Base-by-base conservation (phyloP, 257 asterid genomes). In the Rubia yunnanensis region DNA sequence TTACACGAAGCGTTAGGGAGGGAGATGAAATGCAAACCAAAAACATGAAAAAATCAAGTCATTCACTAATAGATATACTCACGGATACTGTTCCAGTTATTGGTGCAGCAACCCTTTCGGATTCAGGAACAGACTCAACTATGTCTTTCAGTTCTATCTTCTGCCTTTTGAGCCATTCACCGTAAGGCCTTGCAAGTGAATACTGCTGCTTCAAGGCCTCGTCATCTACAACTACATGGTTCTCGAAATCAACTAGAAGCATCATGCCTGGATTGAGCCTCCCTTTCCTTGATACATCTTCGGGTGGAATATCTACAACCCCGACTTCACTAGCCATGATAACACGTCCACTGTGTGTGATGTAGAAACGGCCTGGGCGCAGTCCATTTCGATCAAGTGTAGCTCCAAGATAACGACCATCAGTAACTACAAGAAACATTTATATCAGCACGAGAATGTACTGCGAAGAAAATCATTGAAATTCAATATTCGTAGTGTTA, bases 271-370 rank as follows among this genome's bases (percentile, higher is more conserved):
- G 99, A 78, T 94, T 94, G 65, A 94, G 96, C 77, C 99, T 85
- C 70, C 99, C 99, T 79, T 94, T 94, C 78, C 90, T 85, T 70
- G 85, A 77, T 44, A 94, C 95, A 79, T 94, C 99, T 77, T 86
- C 97, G 13, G 97, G 92, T 60, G 99, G 95, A 56, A 94, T 85
- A 82, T 94, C 99, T 72, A 94, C 99, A 48, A 94, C 99, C 49
- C 99, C 99, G 73, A 94, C 99, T 86, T 94, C 99, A 84, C 99
- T 90, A 66, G 99, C 99, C 99, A 94, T 94, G 54, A 94, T 77
- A 64, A 94, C 99, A 69, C 99, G 85, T 50, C 97, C 97, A 80
- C 98, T 94, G 75, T 94, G 96, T 20, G 99, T 94, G 53, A 90
- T 60, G 64, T 94, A 94, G 83, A 94, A 94, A 60, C 99, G 95